These are phyloP conservation scores for Calonectria montana DNA, from an alignment of 2,329 filamentous ascomycete species.

Conservation along the genomic window DNA sequence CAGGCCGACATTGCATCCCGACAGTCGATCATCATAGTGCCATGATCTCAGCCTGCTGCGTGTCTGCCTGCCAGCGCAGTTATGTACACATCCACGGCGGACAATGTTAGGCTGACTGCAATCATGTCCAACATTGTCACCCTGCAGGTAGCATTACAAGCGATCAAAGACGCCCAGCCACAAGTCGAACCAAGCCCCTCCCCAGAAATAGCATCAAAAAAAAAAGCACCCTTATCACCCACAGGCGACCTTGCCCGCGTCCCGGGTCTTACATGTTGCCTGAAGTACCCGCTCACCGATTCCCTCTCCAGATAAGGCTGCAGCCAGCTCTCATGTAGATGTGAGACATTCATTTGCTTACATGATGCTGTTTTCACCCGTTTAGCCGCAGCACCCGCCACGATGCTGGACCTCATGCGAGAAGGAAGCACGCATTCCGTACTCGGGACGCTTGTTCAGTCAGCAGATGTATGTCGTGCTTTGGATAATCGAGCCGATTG, in stretches of 20 bases:
- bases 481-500: neutral
- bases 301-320: constrained; percentile 24
- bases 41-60: constrained; percentile 2
- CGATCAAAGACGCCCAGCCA: constrained; percentile 3
- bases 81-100: neutral
- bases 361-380: constrained; percentile 9
- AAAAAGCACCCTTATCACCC: constrained; percentile 15
- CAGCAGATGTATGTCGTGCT: constrained; percentile 18
- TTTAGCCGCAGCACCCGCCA: constrained; percentile 20
- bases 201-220: constrained; percentile 4
- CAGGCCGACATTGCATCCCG: constrained; percentile 17
- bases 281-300: constrained; percentile 18
- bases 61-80: neutral
- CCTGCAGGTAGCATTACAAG: neutral
- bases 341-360: constrained; percentile 15
- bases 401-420: constrained; percentile 1
- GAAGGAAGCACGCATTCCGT: neutral
- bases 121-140: neutral
- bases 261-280: neutral
- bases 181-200: constrained; percentile 2
- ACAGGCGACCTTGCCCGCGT: constrained; percentile 4
- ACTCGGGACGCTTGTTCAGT: neutral
- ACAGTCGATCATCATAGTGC: constrained; percentile 10
- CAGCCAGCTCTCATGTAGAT: constrained; percentile 18
- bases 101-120: neutral